phyloP scores from a whole-genome alignment of 2,329 filamentous ascomycete genomes.

The Phaeosphaeriaceae sp. region DNA sequence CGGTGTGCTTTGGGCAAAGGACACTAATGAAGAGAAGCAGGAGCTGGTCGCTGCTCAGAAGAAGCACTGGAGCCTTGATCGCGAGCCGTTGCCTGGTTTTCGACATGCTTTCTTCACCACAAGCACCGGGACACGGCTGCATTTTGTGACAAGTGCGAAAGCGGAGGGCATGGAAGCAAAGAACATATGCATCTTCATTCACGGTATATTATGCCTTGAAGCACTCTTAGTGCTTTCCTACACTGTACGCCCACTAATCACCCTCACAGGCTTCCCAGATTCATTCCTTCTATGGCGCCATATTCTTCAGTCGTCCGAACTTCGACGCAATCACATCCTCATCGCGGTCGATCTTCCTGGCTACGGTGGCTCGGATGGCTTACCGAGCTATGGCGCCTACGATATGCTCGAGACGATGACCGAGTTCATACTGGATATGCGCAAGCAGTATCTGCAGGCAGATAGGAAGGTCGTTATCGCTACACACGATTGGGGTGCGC shows the following conservation, averaged over 20 bases:
- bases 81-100: slow-evolving; percentile 53
- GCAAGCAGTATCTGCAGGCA: slow-evolving; percentile 50
- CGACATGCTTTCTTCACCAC: slow-evolving; percentile 61
- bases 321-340: slow-evolving; percentile 51
- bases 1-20: slow-evolving; percentile 34
- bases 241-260: neutral
- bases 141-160: slow-evolving; percentile 58
- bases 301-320: slow-evolving; percentile 51
- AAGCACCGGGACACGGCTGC: slow-evolving; percentile 58
- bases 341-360: slow-evolving; percentile 66
- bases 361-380: slow-evolving; percentile 63
- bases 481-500: slow-evolving; percentile 63
- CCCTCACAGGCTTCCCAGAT: slow-evolving; percentile 60
- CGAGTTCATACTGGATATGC: slow-evolving; percentile 61
- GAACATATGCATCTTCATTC: slow-evolving; percentile 61
- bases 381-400: slow-evolving; percentile 58
- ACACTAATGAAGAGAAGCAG: slow-evolving; percentile 35
- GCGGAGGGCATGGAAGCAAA: slow-evolving; percentile 26
- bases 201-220: slow-evolving; percentile 44
- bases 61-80: slow-evolving; percentile 62
- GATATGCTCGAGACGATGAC: slow-evolving; percentile 61
- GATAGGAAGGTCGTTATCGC: slow-evolving; percentile 53
- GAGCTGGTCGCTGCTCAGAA: slow-evolving; percentile 52
- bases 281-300: slow-evolving; percentile 63
- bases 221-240: neutral